These are phyloP conservation scores for Vitis hybrid DNA, from an alignment of 177 flowering plant genomes.

Conservation along the genomic window DNA sequence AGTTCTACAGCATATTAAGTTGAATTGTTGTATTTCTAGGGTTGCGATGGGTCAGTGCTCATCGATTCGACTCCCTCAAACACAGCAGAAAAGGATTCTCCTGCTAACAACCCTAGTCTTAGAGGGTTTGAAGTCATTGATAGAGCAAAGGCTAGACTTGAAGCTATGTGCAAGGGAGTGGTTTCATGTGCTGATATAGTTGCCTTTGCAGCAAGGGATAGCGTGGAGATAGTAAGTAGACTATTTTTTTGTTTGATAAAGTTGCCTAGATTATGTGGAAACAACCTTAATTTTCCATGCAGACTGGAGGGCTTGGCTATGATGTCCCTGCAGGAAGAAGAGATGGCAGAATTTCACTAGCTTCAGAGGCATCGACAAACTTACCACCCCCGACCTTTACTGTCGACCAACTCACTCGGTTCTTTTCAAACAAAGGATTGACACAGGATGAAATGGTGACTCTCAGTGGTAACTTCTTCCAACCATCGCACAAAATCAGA, in stretches of 20 bases:
- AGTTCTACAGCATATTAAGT: too few relatives aligned
- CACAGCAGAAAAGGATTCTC: slow-evolving; percentile 66
- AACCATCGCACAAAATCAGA: background rate
- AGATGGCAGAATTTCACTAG: slow-evolving; percentile 51
- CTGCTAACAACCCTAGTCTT: slow-evolving; percentile 52
- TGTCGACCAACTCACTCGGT: slow-evolving; percentile 24
- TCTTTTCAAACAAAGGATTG: slow-evolving; percentile 50
- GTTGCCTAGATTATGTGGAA: background rate
- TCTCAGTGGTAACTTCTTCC: slow-evolving; percentile 51
- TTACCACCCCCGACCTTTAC: slow-evolving; percentile 18
- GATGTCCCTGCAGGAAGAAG: slow-evolving; percentile 51
- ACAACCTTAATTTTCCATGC: background rate
- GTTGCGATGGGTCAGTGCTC: slow-evolving; percentile 80
- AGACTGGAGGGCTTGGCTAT: slow-evolving; percentile 41
- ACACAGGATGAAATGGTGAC: slow-evolving; percentile 71
- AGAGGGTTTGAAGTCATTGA: slow-evolving; percentile 73
- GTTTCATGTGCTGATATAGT: slow-evolving; percentile 84
- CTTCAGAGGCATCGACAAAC: slow-evolving; percentile 31
- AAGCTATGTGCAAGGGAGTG: slow-evolving; percentile 50
- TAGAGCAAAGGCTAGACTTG: slow-evolving; percentile 50
- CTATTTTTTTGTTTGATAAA: too few relatives aligned
- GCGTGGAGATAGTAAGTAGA: slow-evolving; percentile 38
- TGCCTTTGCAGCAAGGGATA: slow-evolving; percentile 75
- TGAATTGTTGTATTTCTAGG: slow-evolving; percentile 30
- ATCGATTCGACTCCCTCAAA: slow-evolving; percentile 50